Evolutionary conservation across 768 basidiomycete species (phyloP), one percentile per base, ranked within the genome.

Genomic region (Serendipita indica): DNA sequence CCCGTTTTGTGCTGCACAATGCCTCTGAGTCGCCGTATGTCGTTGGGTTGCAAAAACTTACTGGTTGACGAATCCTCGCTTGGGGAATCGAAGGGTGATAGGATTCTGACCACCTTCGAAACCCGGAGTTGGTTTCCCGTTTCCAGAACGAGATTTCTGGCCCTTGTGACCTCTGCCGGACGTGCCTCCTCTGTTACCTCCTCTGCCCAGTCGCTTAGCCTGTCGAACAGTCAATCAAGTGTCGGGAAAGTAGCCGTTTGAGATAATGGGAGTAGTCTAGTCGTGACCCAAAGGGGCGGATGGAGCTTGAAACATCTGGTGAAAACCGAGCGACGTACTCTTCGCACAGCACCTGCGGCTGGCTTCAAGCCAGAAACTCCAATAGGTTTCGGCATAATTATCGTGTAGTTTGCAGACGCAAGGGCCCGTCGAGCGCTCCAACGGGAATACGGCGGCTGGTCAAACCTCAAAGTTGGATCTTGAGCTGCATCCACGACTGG

Each of bases 41-140:
- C 22, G 3, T 14, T 14, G 20, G 37, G 60, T 27, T 25, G 6
- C 14, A 18, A 56, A 18, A 25, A 77, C 88, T 66, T 64, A 96
- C 94, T 81, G 80, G 72, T 96, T 98, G 60, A 84, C 79, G 70
- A 98, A 98, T 45, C 96, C 96, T 46, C 81, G 79, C 74, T 99
- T 99, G 3, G 96, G 96, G 67, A 93, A 87, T 41, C 83, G 74
- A 62, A 89, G 83, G 3, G 87, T 84, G 58, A 98, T 81, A 13
- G 94, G 89, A 3, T 94, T 97, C 69, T 97, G 94, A 62, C 96
- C 96, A 67, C 96, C 96, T 70, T 97, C 96, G 63, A 97, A 99
- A 3, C 89, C 84, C 27, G 80, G 76, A 64, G 77, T 79, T 30
- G 80, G 83, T 64, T 89, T 86, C 3, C 90, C 88, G 60, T 84